Base-by-base conservation (phyloP, 2,329 filamentous ascomycete genomes). In the Epichloe bromicola region DNA sequence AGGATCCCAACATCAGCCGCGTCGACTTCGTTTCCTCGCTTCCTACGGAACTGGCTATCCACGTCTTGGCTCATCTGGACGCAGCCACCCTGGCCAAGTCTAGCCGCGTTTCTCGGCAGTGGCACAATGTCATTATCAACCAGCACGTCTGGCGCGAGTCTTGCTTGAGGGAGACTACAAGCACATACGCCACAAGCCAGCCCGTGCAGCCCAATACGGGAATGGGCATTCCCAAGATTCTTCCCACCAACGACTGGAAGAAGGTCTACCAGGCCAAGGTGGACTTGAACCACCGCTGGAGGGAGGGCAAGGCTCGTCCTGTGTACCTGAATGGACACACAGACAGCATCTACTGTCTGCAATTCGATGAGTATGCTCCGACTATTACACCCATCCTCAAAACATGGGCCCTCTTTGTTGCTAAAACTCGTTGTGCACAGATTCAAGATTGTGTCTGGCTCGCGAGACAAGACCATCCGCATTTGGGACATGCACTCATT, bases 321-420 rank as follows among this genome's bases (percentile, higher is more conserved):
- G 82, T 95, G 51, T 97, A 96, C 66, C 76, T 98, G 20, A 88
- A 93, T 60, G 93, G 93, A 2, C 93, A 98, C 65, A 83, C 83
- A 26, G 93, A 98, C 66, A 96, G 89, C 57, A 94, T 98, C 52
- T 98, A 98, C 70, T 98, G 93, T 67, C 80, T 95, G 51, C 93
- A 98, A 64, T 98, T 97, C 65, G 93, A 98, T 65, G 91, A 97
- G 84, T 89, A 77, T 60, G 83, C 73, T 23, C 41, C 14, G 12
- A 15, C 40, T 26, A 6, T 11, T 2, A 19, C 19, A 19, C 6
- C 14, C 23, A 6, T 11, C 3, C 7, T 11, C 8, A 11, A 11
- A 10, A 30, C n/a, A 19, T 14, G 12, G 2, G 26, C 7, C 7
- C 11, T 3, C 19, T n/a, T 34, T 38, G 10, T 50, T 23, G 48